Evolutionary conservation across 2,329 filamentous ascomycete species (phyloP).

Genomic region (Tolypocladium amazonense): DNA sequence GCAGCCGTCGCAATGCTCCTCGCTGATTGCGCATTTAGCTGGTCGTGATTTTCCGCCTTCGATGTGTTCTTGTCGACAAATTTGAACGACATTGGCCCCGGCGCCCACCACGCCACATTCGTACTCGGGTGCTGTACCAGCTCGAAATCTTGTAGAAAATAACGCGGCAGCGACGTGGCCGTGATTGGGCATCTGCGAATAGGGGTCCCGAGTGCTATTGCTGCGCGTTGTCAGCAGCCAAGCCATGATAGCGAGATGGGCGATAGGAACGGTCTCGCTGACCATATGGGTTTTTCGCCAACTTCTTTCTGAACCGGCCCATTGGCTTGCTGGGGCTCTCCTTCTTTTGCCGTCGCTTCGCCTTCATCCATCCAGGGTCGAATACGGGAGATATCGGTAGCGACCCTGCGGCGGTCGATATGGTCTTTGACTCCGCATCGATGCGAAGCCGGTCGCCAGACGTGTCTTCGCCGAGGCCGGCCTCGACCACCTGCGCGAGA

Average conservation of each 20-base stretch:
- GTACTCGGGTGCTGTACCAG: constrained; percentile 44
- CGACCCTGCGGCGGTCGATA: constrained; percentile 32
- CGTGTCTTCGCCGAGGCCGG: constrained; percentile 18
- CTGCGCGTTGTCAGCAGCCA: constrained; percentile 26
- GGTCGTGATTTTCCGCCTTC: background rate
- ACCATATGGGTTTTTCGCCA: constrained; percentile 57
- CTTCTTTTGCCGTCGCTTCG: constrained; percentile 31
- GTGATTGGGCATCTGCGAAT: constrained; percentile 46
- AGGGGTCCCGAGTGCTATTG: constrained; percentile 50
- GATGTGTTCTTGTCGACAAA: constrained; percentile 9
- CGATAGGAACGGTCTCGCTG: constrained; percentile 7
- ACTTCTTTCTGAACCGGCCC: constrained; percentile 43
- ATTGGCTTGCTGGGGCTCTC: constrained; percentile 17
- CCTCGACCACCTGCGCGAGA: constrained; percentile 19
- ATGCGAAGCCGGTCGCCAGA: constrained; percentile 22
- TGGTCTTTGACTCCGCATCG: constrained; percentile 27
- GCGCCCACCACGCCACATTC: constrained; percentile 43
- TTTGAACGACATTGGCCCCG: constrained; percentile 27
- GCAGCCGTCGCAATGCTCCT: background rate
- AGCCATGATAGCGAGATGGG: background rate
- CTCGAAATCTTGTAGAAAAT: constrained; percentile 54
- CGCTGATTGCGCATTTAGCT: background rate
- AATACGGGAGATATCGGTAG: constrained; percentile 46
- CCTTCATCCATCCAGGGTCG: constrained; percentile 37
- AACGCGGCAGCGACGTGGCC: constrained; percentile 37